A percentile compares a stretch with the other conserved stretches of the same genome.
These are phyloP conservation scores for Penicillium sp. DNA, from an alignment of 2,329 filamentous ascomycete genomes.

Conservation along the genomic window DNA sequence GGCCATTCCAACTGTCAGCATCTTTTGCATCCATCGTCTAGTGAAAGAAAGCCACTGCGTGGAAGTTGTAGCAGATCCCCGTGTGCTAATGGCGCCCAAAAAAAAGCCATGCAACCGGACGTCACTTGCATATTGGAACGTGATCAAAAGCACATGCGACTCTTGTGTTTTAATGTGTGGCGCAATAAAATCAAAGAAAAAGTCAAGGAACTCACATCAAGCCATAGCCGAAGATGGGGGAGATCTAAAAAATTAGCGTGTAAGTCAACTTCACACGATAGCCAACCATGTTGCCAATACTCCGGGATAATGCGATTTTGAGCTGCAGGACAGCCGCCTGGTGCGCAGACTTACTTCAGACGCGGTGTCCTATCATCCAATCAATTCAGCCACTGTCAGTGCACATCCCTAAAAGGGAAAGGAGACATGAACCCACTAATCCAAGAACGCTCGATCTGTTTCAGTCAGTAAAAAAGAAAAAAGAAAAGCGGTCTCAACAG, in stretches of 20 bases:
- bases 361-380: slow-evolving; percentile 40
- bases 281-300: slow-evolving; percentile 38
- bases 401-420: slow-evolving; percentile 5
- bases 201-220: slow-evolving; percentile 35
- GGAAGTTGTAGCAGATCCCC: slow-evolving; percentile 15
- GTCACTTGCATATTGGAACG: slow-evolving; percentile 27
- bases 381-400: slow-evolving; percentile 41
- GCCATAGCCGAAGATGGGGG: slow-evolving; percentile 40
- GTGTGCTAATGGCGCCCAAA: background rate
- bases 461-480: slow-evolving; percentile 15
- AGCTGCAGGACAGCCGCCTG: slow-evolving; percentile 33
- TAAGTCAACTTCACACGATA: slow-evolving; percentile 36
- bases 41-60: slow-evolving; percentile 9
- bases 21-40: background rate
- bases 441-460: slow-evolving; percentile 54
- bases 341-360: slow-evolving; percentile 35
- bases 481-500: slow-evolving; percentile 13
- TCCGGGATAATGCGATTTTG: slow-evolving; percentile 24
- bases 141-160: slow-evolving; percentile 36
- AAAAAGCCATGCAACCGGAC: background rate
- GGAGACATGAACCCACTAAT: slow-evolving; percentile 49
- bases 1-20: slow-evolving; percentile 13
- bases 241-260: slow-evolving; percentile 40
- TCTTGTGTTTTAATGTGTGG: slow-evolving; percentile 16
- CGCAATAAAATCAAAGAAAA: slow-evolving; percentile 17